Evolutionary conservation across 2,329 filamentous ascomycete genomes (phyloP).

Genomic region (Pseudogymnoascus sp.): DNA sequence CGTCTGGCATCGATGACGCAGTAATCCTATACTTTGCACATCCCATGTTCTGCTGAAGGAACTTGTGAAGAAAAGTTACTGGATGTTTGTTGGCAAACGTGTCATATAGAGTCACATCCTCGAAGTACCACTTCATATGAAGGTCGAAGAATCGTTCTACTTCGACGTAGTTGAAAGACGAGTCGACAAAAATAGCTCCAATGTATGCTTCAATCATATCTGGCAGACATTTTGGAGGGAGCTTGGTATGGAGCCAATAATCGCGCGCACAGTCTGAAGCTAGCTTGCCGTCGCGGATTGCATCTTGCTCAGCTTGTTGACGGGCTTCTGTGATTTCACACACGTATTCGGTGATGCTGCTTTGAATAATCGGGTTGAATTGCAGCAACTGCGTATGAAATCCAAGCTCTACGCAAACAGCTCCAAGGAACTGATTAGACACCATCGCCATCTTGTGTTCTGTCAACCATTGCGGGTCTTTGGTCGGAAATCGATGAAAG

Average conservation of each 20-base stretch:
- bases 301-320: slow-evolving; percentile 30
- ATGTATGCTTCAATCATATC: slow-evolving; percentile 86
- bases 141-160: slow-evolving; percentile 71
- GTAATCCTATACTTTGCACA: slow-evolving; percentile 52
- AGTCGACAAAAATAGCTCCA: slow-evolving; percentile 87
- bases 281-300: slow-evolving; percentile 28
- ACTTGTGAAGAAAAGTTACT: slow-evolving; percentile 60
- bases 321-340: slow-evolving; percentile 48
- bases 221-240: slow-evolving; percentile 66
- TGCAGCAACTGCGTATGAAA: slow-evolving; percentile 66
- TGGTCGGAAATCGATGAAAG: slow-evolving; percentile 65
- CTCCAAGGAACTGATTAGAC: slow-evolving; percentile 87
- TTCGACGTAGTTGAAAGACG: slow-evolving; percentile 63
- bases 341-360: slow-evolving; percentile 47
- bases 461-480: slow-evolving; percentile 92
- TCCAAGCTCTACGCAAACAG: slow-evolving; percentile 66
- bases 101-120: slow-evolving; percentile 81
- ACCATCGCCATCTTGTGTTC: slow-evolving; percentile 99
- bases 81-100: slow-evolving; percentile 81
- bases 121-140: slow-evolving; percentile 70
- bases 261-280: slow-evolving; percentile 42
- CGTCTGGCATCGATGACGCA: slow-evolving; percentile 35
- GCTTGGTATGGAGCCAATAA: slow-evolving; percentile 59
- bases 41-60: slow-evolving; percentile 54
- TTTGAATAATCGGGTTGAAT: slow-evolving; percentile 38